phyloP scores from a whole-genome alignment of 2,329 filamentous ascomycete genomes.

The Exophiala calicioides region DNA sequence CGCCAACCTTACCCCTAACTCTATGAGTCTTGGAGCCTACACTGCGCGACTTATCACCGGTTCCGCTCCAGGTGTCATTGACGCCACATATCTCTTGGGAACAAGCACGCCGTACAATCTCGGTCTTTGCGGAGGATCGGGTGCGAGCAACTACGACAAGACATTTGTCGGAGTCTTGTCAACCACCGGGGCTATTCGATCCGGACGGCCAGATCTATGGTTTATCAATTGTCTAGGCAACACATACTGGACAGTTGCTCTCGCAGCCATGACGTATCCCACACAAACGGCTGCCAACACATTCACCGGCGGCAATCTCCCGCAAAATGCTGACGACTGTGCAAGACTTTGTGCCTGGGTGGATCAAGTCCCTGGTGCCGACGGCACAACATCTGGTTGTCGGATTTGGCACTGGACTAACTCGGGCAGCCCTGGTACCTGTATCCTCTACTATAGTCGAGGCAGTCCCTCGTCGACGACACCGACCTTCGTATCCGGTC shows the following conservation, averaged over 20 bases:
- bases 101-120: constrained; percentile 9
- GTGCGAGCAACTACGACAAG: constrained; percentile 12
- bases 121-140: constrained; percentile 13
- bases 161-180: constrained; percentile 15
- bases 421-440: neutral
- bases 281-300: neutral
- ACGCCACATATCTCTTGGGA: constrained; percentile 15
- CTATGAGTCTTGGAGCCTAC: constrained; percentile 1
- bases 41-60: constrained; percentile 14
- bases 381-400: neutral
- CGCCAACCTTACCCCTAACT: constrained; percentile 13
- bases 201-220: constrained; percentile 2
- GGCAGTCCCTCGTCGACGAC: neutral
- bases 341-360: constrained; percentile 15
- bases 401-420: constrained; percentile 6
- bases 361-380: neutral
- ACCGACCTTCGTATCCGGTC: neutral
- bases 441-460: constrained; percentile 4
- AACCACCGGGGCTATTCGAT: constrained; percentile 7
- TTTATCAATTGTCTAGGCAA: constrained; percentile 11
- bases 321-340: constrained; percentile 15
- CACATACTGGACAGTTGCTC: constrained; percentile 4
- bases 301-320: neutral
- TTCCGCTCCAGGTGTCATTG: constrained; percentile 10
- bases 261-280: neutral